A percentile compares a stretch with the other conserved stretches of the same genome.
Conservation (phyloP, 805 yeast species). For the Starmera pachycereana region DNA sequence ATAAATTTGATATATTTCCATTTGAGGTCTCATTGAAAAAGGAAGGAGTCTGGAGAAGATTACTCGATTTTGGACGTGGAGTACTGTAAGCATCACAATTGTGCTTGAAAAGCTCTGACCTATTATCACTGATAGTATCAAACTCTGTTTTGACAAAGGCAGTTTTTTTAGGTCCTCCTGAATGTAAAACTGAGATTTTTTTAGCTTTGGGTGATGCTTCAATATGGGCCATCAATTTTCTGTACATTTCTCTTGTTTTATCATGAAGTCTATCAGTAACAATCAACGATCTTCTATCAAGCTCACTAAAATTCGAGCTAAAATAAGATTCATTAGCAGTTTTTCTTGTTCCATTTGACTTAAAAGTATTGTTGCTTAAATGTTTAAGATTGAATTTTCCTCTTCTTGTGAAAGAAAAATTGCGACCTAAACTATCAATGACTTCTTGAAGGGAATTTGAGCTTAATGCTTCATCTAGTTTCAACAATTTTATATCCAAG, state of each 20-base stretch:
- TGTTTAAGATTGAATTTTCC: conserved; percentile 19
- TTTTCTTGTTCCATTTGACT: not conserved
- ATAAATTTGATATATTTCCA: conserved; percentile 11
- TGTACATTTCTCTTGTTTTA: conserved; percentile 3
- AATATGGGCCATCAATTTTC: conserved; percentile 4
- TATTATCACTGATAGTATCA: conserved; percentile 1
- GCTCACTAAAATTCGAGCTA: too few relatives aligned
- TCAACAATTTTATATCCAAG: conserved; percentile 18
- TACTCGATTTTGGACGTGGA: conserved; percentile 20
- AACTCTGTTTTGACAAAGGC: too few relatives aligned
- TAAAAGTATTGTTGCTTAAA: too few relatives aligned
- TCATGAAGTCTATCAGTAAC: not conserved
- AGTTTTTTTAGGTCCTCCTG: conserved; percentile 1
- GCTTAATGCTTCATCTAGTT: conserved; percentile 21
- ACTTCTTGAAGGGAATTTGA: conserved; percentile 9
- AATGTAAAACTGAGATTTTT: conserved; percentile 12
- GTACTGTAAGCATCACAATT: conserved; percentile 16
- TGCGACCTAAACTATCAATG: conserved; percentile 13
- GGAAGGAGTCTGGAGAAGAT: conserved; percentile 19
- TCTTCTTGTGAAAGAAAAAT: conserved; percentile 22
- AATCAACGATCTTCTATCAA: not conserved
- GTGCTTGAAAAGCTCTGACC: conserved; percentile 4
- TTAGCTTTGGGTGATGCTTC: conserved; percentile 13
- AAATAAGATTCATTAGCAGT: not conserved
- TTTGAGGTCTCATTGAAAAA: conserved; percentile 14